These are phyloP conservation scores for Eucalyptus sideroxylon DNA, from an alignment of 345 rosid genomes.

Conservation along the genomic window DNA sequence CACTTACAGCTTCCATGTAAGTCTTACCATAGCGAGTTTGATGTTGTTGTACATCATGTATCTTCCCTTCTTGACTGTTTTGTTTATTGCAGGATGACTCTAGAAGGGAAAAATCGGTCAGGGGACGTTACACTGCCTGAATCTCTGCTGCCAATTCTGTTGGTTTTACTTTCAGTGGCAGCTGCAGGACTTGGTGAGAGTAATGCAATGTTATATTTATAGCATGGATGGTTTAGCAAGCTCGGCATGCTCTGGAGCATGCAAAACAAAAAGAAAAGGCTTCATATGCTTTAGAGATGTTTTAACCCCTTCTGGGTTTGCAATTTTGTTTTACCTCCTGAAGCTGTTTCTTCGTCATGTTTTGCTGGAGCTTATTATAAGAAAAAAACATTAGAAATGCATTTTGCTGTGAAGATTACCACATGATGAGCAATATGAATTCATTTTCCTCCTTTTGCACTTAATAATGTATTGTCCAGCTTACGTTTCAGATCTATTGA, in stretches of 20 bases:
- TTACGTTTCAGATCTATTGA: not conserved
- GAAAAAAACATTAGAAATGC: not conserved
- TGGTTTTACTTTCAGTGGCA: not conserved
- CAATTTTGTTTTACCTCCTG: not conserved
- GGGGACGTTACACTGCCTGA: constrained; percentile 65
- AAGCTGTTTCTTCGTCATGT: not conserved
- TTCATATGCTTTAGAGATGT: not conserved
- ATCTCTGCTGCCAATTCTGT: not conserved
- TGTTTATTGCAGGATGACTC: constrained; percentile 65
- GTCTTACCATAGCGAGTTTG: not conserved
- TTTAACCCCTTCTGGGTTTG: not conserved
- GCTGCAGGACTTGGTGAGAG: not conserved
- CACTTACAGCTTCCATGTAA: constrained; percentile 75
- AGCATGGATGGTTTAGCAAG: not conserved
- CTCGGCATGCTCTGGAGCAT: not conserved
- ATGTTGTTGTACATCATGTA: not conserved
- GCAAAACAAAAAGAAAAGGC: not conserved
- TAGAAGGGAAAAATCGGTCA: constrained; percentile 37
- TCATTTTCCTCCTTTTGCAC: not conserved
- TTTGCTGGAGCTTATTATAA: not conserved
- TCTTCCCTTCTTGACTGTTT: not conserved
- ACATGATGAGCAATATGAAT: not conserved
- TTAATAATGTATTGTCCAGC: not conserved
- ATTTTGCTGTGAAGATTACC: not conserved
- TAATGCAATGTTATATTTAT: not conserved